phyloP scores from a whole-genome alignment of 345 rosid genomes.

The Arabis hirsuta region DNA sequence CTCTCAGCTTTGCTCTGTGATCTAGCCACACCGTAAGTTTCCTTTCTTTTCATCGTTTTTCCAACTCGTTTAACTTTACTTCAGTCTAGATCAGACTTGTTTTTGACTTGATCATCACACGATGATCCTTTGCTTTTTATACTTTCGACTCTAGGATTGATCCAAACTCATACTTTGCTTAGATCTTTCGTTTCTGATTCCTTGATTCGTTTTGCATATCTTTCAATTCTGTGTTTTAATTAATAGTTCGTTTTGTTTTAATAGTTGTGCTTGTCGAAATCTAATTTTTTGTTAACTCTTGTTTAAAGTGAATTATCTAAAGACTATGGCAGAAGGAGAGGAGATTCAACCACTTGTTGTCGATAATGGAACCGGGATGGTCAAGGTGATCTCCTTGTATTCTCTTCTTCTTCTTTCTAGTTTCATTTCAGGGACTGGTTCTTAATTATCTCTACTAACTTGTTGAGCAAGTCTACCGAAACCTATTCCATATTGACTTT shows the following conservation, averaged over 20 bases:
- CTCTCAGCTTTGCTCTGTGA: neutral
- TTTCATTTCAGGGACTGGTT: neutral
- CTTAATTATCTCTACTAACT: neutral
- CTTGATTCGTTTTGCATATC: conserved; percentile 26
- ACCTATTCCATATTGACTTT: neutral
- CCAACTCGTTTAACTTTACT: neutral
- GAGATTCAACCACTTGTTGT: conserved; percentile 67
- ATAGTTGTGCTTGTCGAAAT: neutral
- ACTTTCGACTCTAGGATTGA: neutral
- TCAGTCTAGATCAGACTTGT: neutral
- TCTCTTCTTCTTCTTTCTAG: neutral
- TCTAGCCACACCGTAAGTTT: conserved; percentile 19
- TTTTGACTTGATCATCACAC: conserved; percentile 21
- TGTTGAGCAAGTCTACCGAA: conserved; percentile 19
- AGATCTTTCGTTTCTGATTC: conserved; percentile 12
- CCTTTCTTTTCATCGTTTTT: neutral
- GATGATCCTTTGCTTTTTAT: neutral
- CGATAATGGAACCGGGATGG: conserved; percentile 69
- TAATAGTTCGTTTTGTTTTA: no score
- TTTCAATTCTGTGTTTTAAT: neutral
- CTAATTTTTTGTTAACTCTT: conserved; percentile 1
- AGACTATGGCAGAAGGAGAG: conserved; percentile 51
- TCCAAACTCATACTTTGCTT: neutral
- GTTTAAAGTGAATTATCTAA: neutral
- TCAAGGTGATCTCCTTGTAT: conserved; percentile 42